Base-by-base conservation (phyloP, 169 alveolate species). In the Babesia caballi region DNA sequence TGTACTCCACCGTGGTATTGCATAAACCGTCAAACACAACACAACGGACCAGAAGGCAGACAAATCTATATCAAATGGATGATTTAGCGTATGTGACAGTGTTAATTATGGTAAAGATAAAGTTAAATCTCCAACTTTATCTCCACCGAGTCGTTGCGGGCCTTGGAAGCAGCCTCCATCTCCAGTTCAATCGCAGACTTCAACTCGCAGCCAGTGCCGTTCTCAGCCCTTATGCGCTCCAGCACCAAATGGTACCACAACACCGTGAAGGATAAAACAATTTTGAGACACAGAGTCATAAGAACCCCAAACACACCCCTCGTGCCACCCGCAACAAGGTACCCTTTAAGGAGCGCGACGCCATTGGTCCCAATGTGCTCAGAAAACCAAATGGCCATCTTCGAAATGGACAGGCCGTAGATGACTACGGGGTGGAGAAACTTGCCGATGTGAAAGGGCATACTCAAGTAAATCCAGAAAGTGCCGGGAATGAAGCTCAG, bases 161-260 rank as follows among this genome's bases (percentile, higher is more conserved):
- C n/a, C n/a, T n/a, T n/a, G n/a, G n/a, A n/a, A n/a, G n/a, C n/a
- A n/a, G 70, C 36, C 35, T 76, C 80, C 69, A 54, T 52, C 40
- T 76, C 81, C 6, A 76, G 40, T 25, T 56, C 81, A 3, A 47
- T 17, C 0, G 85, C 85, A 11, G 82, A 41, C 42, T 76, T 76
- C 40, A 23, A 14, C 42, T 76, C 81, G 23, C 19, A 0, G 17
- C 78, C 85, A 2, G 44, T 67, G 0, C 85, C 85, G 0, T 65
- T 65, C 7, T 35, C 70, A 9, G 58, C 21, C n/a, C 85, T 50
- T 14, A 76, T 66, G 25, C 80, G 56, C 33, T 76, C 70, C 2
- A 76, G 35, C 23, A 76, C 85, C 9, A 76, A 57, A 14, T 32
- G 33, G 42, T 52, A 65, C 85, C 85, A 76, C 8, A 76, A 23